Conservation (phyloP, 805 yeast genomes). For the Candida nonsorbophila region DNA sequence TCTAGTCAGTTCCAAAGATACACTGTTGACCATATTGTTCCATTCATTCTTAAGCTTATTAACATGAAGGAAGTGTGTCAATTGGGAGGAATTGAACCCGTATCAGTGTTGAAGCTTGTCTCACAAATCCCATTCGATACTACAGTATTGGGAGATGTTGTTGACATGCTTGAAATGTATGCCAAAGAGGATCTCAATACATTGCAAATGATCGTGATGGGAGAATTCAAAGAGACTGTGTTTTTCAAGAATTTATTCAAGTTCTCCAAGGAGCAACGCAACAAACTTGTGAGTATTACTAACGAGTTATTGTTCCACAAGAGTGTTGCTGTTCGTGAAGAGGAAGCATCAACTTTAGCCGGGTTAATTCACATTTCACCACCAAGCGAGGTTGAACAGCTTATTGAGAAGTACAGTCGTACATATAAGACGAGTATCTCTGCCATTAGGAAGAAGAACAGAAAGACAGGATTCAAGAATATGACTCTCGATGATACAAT, state of each 20-base stretch:
- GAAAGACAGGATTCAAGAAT: constrained; percentile 28
- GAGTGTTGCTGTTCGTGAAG: constrained; percentile 70
- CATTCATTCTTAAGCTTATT: constrained; percentile 61
- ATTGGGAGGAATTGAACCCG: constrained; percentile 55
- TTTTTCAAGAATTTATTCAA: constrained; percentile 63
- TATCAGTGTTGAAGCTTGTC: constrained; percentile 35
- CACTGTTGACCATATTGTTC: constrained; percentile 48
- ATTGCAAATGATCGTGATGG: constrained; percentile 55
- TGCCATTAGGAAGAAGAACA: constrained; percentile 39
- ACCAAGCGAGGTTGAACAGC: constrained; percentile 39
- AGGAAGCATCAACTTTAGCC: constrained; percentile 69
- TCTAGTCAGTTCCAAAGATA: constrained; percentile 50
- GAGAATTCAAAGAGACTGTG: constrained; percentile 67
- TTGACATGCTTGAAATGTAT: constrained; percentile 37
- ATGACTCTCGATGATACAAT: constrained; percentile 37
- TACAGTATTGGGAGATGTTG: constrained; percentile 16
- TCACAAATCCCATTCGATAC: constrained; percentile 35
- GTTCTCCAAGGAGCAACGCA: constrained; percentile 44
- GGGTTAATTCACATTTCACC: constrained; percentile 68
- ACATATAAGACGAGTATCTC: constrained; percentile 24
- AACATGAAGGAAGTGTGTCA: constrained; percentile 78
- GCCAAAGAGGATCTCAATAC: constrained; percentile 20
- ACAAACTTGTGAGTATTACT: constrained; percentile 46
- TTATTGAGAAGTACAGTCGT: constrained; percentile 35
- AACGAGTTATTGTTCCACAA: constrained; percentile 51